Conservation (phyloP, 257 asterid species). For the Mentha longifolia region DNA sequence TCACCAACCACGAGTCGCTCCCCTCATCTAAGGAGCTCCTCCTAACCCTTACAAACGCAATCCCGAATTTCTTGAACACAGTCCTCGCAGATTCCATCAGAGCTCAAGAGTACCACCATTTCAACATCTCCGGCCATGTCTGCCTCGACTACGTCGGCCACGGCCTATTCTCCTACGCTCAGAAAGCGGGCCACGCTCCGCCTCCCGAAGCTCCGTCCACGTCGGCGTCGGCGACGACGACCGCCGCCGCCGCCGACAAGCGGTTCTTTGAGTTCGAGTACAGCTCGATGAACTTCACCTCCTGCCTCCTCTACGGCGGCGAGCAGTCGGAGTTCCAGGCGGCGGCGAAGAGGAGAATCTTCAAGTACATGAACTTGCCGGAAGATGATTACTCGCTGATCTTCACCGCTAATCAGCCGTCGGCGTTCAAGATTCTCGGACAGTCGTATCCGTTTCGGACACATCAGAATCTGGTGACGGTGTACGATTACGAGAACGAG, state of each 20-base stretch:
- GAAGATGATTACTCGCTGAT: slow-evolving; percentile 73
- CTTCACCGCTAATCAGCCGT: slow-evolving; percentile 72
- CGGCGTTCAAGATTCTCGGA: slow-evolving; percentile 71
- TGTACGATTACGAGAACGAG: slow-evolving; percentile 68
- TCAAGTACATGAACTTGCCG: slow-evolving; percentile 62
- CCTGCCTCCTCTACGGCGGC: slow-evolving; percentile 47
- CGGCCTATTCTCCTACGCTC: slow-evolving; percentile 76
- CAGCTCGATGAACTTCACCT: slow-evolving; percentile 48
- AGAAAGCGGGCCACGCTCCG: slow-evolving; percentile 30
- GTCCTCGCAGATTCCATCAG: slow-evolving; percentile 61
- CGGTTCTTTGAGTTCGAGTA: slow-evolving; percentile 54
- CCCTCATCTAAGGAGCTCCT: slow-evolving; percentile 49
- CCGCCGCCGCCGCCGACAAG: background rate
- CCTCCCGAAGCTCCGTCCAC: slow-evolving; percentile 42
- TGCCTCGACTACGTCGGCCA: slow-evolving; percentile 82
- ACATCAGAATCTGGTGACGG: slow-evolving; percentile 52
- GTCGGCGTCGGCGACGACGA: slow-evolving; percentile 33
- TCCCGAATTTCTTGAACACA: slow-evolving; percentile 49
- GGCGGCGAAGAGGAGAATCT: slow-evolving; percentile 51
- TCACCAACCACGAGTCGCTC: slow-evolving; percentile 82
- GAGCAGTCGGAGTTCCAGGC: slow-evolving; percentile 55
- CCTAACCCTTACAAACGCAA: slow-evolving; percentile 39
- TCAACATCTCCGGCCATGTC: slow-evolving; percentile 47
- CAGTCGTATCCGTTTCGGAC: slow-evolving; percentile 69
- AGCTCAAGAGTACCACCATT: slow-evolving; percentile 59